A percentile compares a stretch with the other conserved stretches of the same genome.
Conservation (phyloP, 768 basidiomycete genomes). For the Lentinula edodes region DNA sequence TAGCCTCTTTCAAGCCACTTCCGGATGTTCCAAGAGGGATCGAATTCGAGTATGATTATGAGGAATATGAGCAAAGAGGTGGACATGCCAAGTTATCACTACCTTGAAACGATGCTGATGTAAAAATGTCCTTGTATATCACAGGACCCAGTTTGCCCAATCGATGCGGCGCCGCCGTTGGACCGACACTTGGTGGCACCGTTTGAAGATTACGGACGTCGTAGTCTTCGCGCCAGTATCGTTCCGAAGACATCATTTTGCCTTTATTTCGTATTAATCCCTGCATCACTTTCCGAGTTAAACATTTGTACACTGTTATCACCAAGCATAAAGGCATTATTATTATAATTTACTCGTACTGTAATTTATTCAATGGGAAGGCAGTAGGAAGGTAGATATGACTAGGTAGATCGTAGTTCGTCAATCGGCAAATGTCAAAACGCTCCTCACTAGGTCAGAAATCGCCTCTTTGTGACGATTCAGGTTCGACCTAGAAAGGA, state of each 20-base stretch:
- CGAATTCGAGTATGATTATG: neutral
- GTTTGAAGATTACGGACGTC: neutral
- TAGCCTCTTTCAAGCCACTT: neutral
- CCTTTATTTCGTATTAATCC: neutral
- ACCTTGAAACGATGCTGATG: neutral
- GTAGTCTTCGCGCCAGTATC: neutral
- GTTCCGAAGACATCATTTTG: neutral
- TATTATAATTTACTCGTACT: neutral
- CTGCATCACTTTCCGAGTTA: neutral
- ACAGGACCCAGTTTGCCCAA: neutral
- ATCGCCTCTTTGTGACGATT: slow-evolving; percentile 5
- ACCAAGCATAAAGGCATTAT: neutral
- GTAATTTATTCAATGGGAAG: neutral
- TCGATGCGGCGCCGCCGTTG: neutral
- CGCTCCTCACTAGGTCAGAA: neutral
- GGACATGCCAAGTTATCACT: neutral
- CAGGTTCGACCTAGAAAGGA: slow-evolving; percentile 5
- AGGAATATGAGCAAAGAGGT: neutral
- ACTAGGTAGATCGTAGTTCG: too few species aligned
- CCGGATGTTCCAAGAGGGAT: slow-evolving; percentile 1
- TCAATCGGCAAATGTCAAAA: neutral
- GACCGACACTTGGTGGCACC: neutral
- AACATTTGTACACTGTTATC: neutral
- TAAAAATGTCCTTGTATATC: neutral
- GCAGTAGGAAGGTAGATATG: too few species aligned